Conservation (phyloP, 805 yeast species). For the Geotrichum ghanense region DNA sequence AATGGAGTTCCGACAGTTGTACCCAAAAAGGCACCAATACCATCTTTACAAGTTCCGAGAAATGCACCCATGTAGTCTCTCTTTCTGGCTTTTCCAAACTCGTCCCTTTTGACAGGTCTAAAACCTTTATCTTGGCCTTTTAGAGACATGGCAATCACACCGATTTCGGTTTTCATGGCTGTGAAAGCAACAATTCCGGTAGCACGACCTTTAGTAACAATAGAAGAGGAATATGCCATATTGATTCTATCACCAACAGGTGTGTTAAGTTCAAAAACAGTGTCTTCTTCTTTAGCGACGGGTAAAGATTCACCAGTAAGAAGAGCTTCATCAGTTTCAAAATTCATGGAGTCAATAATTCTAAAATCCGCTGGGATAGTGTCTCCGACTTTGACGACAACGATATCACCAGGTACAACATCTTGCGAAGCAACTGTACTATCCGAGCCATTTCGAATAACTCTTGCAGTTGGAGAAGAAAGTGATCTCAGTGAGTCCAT, state of each 20-base stretch:
- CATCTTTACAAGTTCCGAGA: constrained; percentile 38
- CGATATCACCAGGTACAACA: constrained; percentile 67
- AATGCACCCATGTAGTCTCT: constrained; percentile 38
- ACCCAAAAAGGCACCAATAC: constrained; percentile 61
- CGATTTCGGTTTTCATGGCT: constrained; percentile 66
- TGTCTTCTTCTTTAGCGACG: constrained; percentile 40
- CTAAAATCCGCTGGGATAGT: constrained; percentile 68
- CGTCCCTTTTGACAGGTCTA: constrained; percentile 31
- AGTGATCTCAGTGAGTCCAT: constrained; percentile 62
- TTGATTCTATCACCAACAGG: constrained; percentile 69
- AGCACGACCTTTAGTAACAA: constrained; percentile 67
- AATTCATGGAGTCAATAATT: constrained; percentile 44
- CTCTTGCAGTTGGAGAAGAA: constrained; percentile 61
- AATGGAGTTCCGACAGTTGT: constrained; percentile 72
- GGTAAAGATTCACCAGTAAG: constrained; percentile 60
- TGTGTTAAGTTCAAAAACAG: constrained; percentile 30
- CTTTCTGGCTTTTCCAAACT: constrained; percentile 32
- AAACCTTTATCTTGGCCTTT: constrained; percentile 25
- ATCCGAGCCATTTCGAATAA: constrained; percentile 49
- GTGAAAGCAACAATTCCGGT: constrained; percentile 55
- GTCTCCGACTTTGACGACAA: constrained; percentile 55
- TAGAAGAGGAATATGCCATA: constrained; percentile 59
- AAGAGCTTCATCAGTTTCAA: constrained; percentile 61
- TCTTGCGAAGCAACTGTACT: constrained; percentile 46
- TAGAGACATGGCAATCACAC: constrained; percentile 55